Base-by-base conservation (phyloP, 2,329 filamentous ascomycete genomes). In the Diplocarpon rosae region DNA sequence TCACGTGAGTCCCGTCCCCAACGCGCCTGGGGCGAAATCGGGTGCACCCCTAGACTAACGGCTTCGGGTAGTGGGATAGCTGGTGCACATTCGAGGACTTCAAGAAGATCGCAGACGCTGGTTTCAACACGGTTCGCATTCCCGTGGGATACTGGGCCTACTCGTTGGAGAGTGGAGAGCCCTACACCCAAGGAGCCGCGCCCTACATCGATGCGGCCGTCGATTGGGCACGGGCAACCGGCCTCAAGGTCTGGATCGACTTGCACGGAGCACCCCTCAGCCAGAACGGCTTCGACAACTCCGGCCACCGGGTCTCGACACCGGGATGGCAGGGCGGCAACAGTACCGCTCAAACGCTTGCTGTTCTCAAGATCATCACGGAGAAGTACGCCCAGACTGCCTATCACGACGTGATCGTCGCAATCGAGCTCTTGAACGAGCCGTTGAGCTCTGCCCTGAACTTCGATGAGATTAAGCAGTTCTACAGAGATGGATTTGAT, bases 241-340 rank as follows among this genome's bases (percentile, higher is more conserved):
- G 70, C 1, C 56, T 77, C 31, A 74, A 76, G 57, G 66, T 78
- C n/a, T 64, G 76, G 54, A 70, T 79, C 37, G 75, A 79, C 52
- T 64, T 78, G 6, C 75, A 79, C 56, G 73, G 72, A 29, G 70
- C 69, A 2, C 74, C 71, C 12, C 69, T 69, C 33, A 71, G 67
- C 2, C 75, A 78, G 53, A 78, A 79, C 49, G 76, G 76, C 9
- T 79, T 74, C 56, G 76, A 80, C 59, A 79, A 80, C 59, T 76
- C 70, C 33, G 77, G 77, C 2, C 69, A 73, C 46, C 64, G 63
- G 52, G 65, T 64, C 39, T 52, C 50, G 39, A 66, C 45, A 13
- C 67, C 66, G 49, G 58, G 59, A 4, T 75, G 69, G 66, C 66
- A 67, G 48, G 58, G 63, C 28, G 71, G 69, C 27, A 60, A 69